phyloP scores from a whole-genome alignment of 176 grass and related monocot species.

The Rhynchospora breviuscula region DNA sequence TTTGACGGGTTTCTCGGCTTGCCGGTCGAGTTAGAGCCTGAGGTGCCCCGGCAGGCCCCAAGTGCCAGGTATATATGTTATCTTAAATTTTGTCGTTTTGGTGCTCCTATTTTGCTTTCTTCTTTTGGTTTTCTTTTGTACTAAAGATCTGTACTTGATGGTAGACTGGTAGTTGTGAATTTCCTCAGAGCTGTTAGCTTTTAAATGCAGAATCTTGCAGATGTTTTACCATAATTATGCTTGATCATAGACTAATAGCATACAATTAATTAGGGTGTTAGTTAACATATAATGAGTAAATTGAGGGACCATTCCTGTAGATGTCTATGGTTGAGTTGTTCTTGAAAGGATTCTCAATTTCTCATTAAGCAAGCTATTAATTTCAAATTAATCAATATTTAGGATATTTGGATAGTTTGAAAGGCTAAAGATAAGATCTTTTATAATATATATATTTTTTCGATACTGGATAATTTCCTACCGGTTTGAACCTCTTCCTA shows the following conservation, averaged over 20 bases:
- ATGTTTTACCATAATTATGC: constrained; percentile 14
- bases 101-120: background rate
- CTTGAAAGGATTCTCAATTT: background rate
- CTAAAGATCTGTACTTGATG: constrained; percentile 16
- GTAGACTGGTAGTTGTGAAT: constrained; percentile 14
- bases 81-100: background rate
- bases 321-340: background rate
- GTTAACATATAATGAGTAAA: background rate
- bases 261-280: background rate
- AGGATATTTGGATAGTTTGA: background rate
- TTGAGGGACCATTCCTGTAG: background rate
- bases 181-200: background rate
- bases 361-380: background rate
- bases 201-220: background rate
- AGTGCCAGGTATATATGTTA: constrained; percentile 60
- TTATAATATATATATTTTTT: background rate
- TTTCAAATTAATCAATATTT: constrained; percentile 7
- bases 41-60: constrained; percentile 51
- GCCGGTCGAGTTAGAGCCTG: constrained; percentile 66
- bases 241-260: background rate
- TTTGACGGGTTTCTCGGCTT: constrained; percentile 90
- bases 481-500: background rate
- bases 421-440: background rate
- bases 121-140: background rate
- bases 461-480: background rate